Evolutionary conservation across 805 yeast genomes (phyloP).

Genomic region (Saccharomycopsis guyanensis): DNA sequence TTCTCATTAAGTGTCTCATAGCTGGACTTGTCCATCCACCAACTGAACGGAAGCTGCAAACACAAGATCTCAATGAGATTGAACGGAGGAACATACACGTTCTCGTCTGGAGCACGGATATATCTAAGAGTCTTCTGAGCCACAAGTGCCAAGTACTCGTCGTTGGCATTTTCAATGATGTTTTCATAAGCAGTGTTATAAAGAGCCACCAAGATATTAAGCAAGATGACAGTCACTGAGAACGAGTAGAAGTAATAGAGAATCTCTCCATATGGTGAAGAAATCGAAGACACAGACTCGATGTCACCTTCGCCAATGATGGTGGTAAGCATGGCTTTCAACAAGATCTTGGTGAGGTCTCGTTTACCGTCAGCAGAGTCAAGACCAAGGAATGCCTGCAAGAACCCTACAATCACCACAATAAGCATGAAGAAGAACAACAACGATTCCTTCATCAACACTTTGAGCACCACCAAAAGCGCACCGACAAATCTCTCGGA

Average conservation of each 20-base stretch:
- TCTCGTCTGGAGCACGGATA: slow-evolving; percentile 81
- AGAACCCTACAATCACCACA: slow-evolving; percentile 68
- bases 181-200: slow-evolving; percentile 78
- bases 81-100: slow-evolving; percentile 79
- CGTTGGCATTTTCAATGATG: slow-evolving; percentile 74
- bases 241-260: slow-evolving; percentile 73
- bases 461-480: slow-evolving; percentile 76
- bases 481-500: slow-evolving; percentile 80
- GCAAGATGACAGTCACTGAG: slow-evolving; percentile 62
- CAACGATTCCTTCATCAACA: slow-evolving; percentile 82
- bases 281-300: slow-evolving; percentile 59
- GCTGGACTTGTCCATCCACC: slow-evolving; percentile 29
- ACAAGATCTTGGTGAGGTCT: slow-evolving; percentile 60
- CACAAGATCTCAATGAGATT: slow-evolving; percentile 61
- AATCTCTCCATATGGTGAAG: slow-evolving; percentile 79
- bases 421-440: slow-evolving; percentile 68
- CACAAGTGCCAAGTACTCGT: slow-evolving; percentile 77
- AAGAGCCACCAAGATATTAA: slow-evolving; percentile 78
- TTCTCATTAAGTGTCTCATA: slow-evolving; percentile 37
- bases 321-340: slow-evolving; percentile 60
- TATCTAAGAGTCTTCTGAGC: slow-evolving; percentile 79
- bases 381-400: slow-evolving; percentile 80
- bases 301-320: slow-evolving; percentile 72
- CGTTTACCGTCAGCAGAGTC: slow-evolving; percentile 83
- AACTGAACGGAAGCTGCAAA: slow-evolving; percentile 33